Conservation (phyloP, 306 rosid species). For the Gleditsia sinensis region DNA sequence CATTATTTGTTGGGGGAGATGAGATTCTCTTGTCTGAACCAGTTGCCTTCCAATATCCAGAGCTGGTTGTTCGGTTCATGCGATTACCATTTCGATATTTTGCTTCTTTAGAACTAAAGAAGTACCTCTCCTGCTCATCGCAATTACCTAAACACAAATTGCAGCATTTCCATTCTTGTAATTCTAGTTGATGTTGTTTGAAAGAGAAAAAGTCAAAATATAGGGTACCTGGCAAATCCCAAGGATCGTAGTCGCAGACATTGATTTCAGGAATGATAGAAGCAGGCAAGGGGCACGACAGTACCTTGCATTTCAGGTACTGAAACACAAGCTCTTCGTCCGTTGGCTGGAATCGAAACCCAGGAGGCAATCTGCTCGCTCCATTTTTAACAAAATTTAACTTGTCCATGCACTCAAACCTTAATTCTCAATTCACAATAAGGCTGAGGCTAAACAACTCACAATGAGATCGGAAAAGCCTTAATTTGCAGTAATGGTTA, state of each 20-base stretch:
- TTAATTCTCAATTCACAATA: no score
- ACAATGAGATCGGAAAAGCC: no score
- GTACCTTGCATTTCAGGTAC: slow-evolving; percentile 73
- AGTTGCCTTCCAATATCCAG: slow-evolving; percentile 89
- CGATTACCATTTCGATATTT: slow-evolving; percentile 62
- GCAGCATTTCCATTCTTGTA: no score
- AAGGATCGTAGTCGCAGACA: slow-evolving; percentile 73
- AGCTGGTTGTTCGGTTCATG: slow-evolving; percentile 62
- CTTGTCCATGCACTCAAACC: slow-evolving; percentile 48
- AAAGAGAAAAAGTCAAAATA: no score
- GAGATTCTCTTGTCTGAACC: slow-evolving; percentile 70
- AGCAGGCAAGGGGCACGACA: slow-evolving; percentile 77
- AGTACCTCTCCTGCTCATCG: slow-evolving; percentile 69
- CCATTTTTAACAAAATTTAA: slow-evolving; percentile 58
- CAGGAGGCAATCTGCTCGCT: slow-evolving; percentile 79
- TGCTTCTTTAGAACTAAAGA: slow-evolving; percentile 67
- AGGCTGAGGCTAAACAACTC: no score
- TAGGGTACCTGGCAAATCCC: slow-evolving; percentile 95
- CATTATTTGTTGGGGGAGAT: slow-evolving; percentile 43
- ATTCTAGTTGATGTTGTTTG: no score
- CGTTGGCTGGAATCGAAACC: slow-evolving; percentile 93
- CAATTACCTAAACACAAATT: slow-evolving; percentile 45
- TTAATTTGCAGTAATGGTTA: no score
- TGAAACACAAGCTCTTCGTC: slow-evolving; percentile 91
- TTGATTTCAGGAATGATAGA: slow-evolving; percentile 81